Evolutionary conservation across 2,329 filamentous ascomycete genomes (phyloP).

Genomic region (Penicillium sp.): DNA sequence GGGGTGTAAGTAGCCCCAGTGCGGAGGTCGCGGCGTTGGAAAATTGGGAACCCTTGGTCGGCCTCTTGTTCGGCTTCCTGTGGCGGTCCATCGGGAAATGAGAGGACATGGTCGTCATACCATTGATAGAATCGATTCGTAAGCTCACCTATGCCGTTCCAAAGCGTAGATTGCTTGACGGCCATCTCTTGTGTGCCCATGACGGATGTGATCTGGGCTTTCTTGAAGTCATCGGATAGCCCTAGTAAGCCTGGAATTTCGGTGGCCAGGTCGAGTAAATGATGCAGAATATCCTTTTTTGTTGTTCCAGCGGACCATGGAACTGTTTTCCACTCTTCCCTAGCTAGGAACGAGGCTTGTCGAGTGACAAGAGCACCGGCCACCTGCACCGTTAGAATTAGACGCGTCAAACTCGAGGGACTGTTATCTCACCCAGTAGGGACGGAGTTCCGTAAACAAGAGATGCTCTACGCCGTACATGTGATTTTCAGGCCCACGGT

Average conservation of each 20-base stretch:
- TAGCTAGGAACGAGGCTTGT: slow-evolving; percentile 35
- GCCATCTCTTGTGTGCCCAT: slow-evolving; percentile 32
- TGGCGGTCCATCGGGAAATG: slow-evolving; percentile 30
- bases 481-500: slow-evolving; percentile 40
- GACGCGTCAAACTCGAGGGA: background rate
- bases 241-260: slow-evolving; percentile 34
- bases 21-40: slow-evolving; percentile 33
- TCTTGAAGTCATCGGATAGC: slow-evolving; percentile 32
- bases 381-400: slow-evolving; percentile 22
- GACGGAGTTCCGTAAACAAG: slow-evolving; percentile 38
- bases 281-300: slow-evolving; percentile 37
- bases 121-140: slow-evolving; percentile 31
- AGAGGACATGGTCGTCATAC: slow-evolving; percentile 33
- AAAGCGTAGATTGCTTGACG: slow-evolving; percentile 33
- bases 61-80: slow-evolving; percentile 25
- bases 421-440: slow-evolving; percentile 36
- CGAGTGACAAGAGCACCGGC: slow-evolving; percentile 32
- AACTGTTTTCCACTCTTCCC: slow-evolving; percentile 39
- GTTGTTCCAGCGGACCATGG: slow-evolving; percentile 39
- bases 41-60: slow-evolving; percentile 33
- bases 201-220: slow-evolving; percentile 20
- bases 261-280: slow-evolving; percentile 36
- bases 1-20: slow-evolving; percentile 32
- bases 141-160: slow-evolving; percentile 35
- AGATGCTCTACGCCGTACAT: slow-evolving; percentile 41